Conservation (phyloP, 441 rosid genomes). For the Manihot esculenta region DNA sequence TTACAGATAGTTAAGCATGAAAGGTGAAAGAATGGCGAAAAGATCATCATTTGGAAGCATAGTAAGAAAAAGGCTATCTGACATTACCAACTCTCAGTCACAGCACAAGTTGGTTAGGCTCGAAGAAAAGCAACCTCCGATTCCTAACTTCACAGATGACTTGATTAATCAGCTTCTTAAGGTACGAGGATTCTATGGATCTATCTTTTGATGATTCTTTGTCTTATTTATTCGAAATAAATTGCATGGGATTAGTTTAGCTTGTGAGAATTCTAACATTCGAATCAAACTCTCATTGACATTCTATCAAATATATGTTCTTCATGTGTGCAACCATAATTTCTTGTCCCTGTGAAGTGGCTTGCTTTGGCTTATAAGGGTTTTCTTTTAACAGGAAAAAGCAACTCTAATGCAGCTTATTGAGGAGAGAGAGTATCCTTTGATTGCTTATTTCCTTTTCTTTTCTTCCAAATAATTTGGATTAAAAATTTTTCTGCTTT, state of each 20-base stretch:
- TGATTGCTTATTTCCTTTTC: neutral
- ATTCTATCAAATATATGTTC: neutral
- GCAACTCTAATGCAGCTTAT: constrained; percentile 53
- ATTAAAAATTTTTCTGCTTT: too few relatives aligned
- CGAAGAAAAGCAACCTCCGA: constrained; percentile 21
- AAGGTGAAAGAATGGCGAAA: constrained; percentile 54
- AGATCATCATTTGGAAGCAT: constrained; percentile 54
- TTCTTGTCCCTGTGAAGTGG: neutral
- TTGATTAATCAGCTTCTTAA: constrained; percentile 49
- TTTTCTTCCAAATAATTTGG: neutral
- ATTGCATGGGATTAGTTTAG: neutral
- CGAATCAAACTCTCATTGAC: too few relatives aligned
- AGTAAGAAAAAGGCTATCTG: constrained; percentile 58
- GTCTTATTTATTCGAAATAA: neutral
- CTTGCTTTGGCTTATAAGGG: neutral
- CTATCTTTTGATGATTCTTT: constrained; percentile 1
- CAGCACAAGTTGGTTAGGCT: constrained; percentile 30
- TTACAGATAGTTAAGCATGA: constrained; percentile 28
- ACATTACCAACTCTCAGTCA: constrained; percentile 63
- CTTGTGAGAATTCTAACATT: neutral
- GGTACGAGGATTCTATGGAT: constrained; percentile 33
- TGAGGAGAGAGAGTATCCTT: constrained; percentile 78
- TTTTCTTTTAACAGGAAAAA: constrained; percentile 51
- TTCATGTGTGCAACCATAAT: neutral
- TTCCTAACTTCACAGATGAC: constrained; percentile 30